Evolutionary conservation across 371 early-diverging fungal genomes (phyloP).

Genomic region (Choanephora cucurbitarum): DNA sequence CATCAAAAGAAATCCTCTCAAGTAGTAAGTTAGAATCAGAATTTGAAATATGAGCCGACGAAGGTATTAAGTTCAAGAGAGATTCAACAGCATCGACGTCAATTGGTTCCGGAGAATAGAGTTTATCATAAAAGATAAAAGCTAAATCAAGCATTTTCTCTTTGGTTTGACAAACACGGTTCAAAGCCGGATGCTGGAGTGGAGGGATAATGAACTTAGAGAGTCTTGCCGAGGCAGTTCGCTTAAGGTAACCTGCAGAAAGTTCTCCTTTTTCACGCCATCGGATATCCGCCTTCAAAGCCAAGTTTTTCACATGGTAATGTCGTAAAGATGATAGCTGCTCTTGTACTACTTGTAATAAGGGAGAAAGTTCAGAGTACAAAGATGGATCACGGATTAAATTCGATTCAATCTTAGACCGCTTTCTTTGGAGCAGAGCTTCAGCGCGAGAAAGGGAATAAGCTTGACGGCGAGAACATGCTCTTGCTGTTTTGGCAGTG

Average conservation of each 20-base stretch:
- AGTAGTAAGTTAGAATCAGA: neutral
- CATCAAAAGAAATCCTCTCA: neutral
- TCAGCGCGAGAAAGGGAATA: neutral
- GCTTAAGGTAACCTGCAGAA: constrained; percentile 7
- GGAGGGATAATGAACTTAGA: neutral
- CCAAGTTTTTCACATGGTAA: neutral
- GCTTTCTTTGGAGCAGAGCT: neutral
- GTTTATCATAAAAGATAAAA: constrained; percentile 4
- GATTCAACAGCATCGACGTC: neutral
- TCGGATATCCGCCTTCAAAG: neutral
- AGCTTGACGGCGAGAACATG: neutral
- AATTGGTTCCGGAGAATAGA: constrained; percentile 14
- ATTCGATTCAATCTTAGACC: constrained; percentile 6
- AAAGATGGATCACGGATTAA: constrained; percentile 4
- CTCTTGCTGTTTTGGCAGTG: too few species aligned
- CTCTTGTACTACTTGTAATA: neutral
- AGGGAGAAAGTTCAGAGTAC: neutral
- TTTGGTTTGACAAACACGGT: neutral
- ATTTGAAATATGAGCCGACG: neutral
- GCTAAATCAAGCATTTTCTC: constrained; percentile 9
- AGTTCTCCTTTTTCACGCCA: constrained; percentile 11
- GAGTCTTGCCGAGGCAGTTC: neutral
- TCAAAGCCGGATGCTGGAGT: neutral
- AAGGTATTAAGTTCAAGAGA: neutral
- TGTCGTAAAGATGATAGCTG: constrained; percentile 2